Evolutionary conservation across 306 rosid species (phyloP).

Genomic region (Prunus padus): DNA sequence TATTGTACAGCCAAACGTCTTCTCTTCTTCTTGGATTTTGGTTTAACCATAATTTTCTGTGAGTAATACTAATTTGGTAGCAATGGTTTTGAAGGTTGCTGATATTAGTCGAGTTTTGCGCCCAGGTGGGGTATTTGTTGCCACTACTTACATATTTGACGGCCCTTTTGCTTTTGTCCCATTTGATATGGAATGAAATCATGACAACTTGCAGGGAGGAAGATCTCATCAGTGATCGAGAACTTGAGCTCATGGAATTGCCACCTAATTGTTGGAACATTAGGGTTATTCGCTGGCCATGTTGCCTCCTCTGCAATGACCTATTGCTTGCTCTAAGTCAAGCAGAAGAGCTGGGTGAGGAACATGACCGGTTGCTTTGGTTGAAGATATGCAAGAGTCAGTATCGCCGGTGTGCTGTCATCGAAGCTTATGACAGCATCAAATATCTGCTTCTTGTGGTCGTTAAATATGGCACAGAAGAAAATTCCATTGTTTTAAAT

Average conservation of each 20-base stretch:
- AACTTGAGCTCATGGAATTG: constrained; percentile 74
- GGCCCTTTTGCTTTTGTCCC: constrained; percentile 63
- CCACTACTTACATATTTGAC: constrained; percentile 70
- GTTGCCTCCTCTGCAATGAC: constrained; percentile 76
- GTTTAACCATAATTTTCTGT: background rate
- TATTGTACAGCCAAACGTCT: background rate
- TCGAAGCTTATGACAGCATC: constrained; percentile 84
- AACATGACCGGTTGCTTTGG: constrained; percentile 58
- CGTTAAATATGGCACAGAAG: constrained; percentile 51
- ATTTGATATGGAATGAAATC: constrained; percentile 92
- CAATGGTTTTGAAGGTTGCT: constrained; percentile 60
- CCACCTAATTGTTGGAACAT: constrained; percentile 82
- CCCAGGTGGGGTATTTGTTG: constrained; percentile 93
- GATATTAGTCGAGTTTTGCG: constrained; percentile 82
- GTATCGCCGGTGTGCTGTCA: constrained; percentile 83
- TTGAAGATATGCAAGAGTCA: constrained; percentile 77
- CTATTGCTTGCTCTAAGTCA: constrained; percentile 80
- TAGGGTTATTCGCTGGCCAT: constrained; percentile 93
- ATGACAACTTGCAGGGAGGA: constrained; percentile 85
- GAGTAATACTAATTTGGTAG: constrained; percentile 17
- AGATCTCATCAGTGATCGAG: constrained; percentile 80
- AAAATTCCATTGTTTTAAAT: constrained; percentile 47
- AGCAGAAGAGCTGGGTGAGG: constrained; percentile 64
- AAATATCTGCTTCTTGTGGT: constrained; percentile 49
- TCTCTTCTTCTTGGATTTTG: background rate